Evolutionary conservation across 106 monocot genomes (phyloP).

Genomic region (Gastrodia elata): DNA sequence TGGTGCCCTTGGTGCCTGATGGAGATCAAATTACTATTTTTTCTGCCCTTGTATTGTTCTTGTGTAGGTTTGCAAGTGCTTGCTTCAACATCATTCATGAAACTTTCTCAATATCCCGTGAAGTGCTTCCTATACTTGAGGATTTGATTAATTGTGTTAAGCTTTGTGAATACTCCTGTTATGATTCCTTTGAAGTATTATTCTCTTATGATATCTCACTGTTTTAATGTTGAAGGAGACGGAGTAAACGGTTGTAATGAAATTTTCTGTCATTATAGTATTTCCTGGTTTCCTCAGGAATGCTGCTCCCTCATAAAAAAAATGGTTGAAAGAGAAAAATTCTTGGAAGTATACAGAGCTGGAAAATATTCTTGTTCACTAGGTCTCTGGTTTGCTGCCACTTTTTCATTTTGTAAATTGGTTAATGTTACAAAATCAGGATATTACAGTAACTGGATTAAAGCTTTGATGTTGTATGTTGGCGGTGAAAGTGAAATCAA

Average conservation of each 20-base stretch:
- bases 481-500: slow-evolving; percentile 86
- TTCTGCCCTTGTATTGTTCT: slow-evolving; percentile 18
- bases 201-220: slow-evolving; percentile 21
- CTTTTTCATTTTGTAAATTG: slow-evolving; percentile 70
- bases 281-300: slow-evolving; percentile 36
- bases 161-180: slow-evolving; percentile 14
- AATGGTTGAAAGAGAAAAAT: slow-evolving; percentile 37
- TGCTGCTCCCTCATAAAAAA: slow-evolving; percentile 35
- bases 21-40: slow-evolving; percentile 2
- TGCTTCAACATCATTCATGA: slow-evolving; percentile 40
- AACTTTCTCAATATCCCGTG: slow-evolving; percentile 12
- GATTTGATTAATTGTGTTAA: slow-evolving; percentile 27
- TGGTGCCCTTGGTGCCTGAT: background rate
- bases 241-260: slow-evolving; percentile 3
- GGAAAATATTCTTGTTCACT: slow-evolving; percentile 46
- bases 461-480: slow-evolving; percentile 56
- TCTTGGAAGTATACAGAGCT: slow-evolving; percentile 63
- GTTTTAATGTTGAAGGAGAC: background rate
- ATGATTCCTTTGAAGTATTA: slow-evolving; percentile 39
- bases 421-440: slow-evolving; percentile 33
- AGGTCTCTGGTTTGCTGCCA: slow-evolving; percentile 78
- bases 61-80: slow-evolving; percentile 28
- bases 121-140: slow-evolving; percentile 24
- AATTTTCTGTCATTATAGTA: slow-evolving; percentile 7
- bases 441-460: slow-evolving; percentile 44